Evolutionary conservation across 495 filamentous ascomycete species (phyloP).

Genomic region (Penicillium herquei): DNA sequence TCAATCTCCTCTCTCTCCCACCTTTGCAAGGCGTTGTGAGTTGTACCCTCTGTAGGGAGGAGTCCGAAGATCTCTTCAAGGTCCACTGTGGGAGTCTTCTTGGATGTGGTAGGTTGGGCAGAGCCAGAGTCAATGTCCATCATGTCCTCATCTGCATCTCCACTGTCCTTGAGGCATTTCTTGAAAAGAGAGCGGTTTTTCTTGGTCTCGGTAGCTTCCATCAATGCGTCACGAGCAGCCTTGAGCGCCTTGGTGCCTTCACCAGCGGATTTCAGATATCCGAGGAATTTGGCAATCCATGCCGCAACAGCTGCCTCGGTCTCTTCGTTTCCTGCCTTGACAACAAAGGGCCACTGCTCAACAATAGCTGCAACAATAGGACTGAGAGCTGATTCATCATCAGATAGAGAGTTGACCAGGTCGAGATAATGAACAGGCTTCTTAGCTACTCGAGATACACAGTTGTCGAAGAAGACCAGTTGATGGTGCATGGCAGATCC

Average conservation of each 20-base stretch:
- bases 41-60: conserved; percentile 40
- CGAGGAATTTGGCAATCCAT: conserved; percentile 54
- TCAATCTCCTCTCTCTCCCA: conserved; percentile 76
- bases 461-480: conserved; percentile 74
- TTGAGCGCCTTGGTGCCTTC: conserved; percentile 42
- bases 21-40: conserved; percentile 45
- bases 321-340: conserved; percentile 44
- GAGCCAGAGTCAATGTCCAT: conserved; percentile 21
- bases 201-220: conserved; percentile 37
- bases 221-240: conserved; percentile 38
- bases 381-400: conserved; percentile 42
- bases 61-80: conserved; percentile 42
- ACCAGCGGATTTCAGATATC: conserved; percentile 43
- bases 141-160: conserved; percentile 23
- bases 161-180: conserved; percentile 38
- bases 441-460: conserved; percentile 64
- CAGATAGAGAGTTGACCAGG: conserved; percentile 32
- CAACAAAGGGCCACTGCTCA: conserved; percentile 75
- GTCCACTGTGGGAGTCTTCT: conserved; percentile 23
- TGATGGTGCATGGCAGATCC: conserved; percentile 33
- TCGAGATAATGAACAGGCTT: conserved; percentile 75
- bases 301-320: conserved; percentile 42
- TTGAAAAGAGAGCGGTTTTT: conserved; percentile 38
- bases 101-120: background rate
- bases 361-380: conserved; percentile 61